Percentiles rank a stretch among this genome's conserved stretches.
These are phyloP conservation scores for Trichoderma simmonsii DNA, from an alignment of 2,329 filamentous ascomycete species.

Conservation along the genomic window DNA sequence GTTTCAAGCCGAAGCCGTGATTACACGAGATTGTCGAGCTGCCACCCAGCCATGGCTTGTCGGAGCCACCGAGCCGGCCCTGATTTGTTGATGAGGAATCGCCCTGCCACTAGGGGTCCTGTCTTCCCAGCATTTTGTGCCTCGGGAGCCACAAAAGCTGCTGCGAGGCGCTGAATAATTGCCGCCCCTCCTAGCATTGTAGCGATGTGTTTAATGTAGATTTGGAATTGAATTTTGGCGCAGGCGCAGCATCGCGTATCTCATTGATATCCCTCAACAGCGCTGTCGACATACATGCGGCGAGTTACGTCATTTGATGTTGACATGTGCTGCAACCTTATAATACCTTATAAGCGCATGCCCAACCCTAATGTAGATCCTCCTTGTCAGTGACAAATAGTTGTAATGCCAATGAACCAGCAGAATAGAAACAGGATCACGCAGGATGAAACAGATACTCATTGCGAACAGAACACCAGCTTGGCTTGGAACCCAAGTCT, in stretches of 20 bases:
- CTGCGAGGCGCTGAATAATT: neutral
- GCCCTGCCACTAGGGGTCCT: neutral
- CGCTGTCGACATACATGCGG: neutral
- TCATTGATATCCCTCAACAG: neutral
- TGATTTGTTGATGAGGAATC: conserved; percentile 7
- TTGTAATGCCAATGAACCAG: neutral
- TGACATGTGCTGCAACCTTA: neutral
- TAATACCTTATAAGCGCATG: neutral
- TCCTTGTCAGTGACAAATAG: neutral
- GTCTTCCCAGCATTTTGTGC: neutral
- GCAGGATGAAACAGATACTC: neutral
- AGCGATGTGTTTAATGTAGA: neutral
- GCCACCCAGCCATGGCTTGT: neutral
- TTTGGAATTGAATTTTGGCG: neutral
- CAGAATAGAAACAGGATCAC: neutral
- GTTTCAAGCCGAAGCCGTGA: conserved; percentile 13
- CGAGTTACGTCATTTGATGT: neutral
- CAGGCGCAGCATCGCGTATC: neutral
- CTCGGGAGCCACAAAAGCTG: neutral
- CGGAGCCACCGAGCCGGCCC: neutral
- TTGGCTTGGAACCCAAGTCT: neutral
- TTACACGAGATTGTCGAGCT: neutral
- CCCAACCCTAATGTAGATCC: neutral
- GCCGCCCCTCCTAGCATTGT: neutral
- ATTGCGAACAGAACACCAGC: neutral